These are phyloP conservation scores for Drosera spatulata DNA, from an alignment of 179 eudicot genomes.

Conservation along the genomic window DNA sequence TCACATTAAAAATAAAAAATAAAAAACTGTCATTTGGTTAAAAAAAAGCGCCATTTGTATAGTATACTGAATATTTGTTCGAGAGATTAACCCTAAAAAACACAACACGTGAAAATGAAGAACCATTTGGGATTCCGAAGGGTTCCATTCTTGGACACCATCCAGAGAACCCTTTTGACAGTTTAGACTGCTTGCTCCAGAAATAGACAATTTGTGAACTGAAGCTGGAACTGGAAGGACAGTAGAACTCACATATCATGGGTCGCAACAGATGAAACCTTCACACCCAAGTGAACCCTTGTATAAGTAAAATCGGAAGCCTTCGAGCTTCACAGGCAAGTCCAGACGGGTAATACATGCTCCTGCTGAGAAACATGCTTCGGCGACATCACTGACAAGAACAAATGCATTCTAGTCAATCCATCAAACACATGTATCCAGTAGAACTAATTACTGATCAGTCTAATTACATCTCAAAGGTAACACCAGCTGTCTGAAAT, in stretches of 20 bases:
- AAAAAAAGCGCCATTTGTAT: too few relatives aligned
- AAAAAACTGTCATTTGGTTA: too few relatives aligned
- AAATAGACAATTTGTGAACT: too few relatives aligned
- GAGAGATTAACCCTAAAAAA: too few relatives aligned
- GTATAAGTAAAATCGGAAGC: conserved; percentile 26
- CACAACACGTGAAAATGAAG: too few relatives aligned
- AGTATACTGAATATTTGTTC: too few relatives aligned
- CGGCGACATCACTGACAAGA: conserved; percentile 63
- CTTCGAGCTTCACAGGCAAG: conserved; percentile 47
- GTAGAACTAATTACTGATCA: not conserved
- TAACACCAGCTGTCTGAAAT: not conserved
- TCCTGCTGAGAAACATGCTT: conserved; percentile 62
- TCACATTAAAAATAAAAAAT: not conserved
- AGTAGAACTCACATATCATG: conserved; percentile 50
- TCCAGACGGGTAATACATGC: conserved; percentile 78
- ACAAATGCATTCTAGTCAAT: conserved; percentile 8
- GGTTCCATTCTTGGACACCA: too few relatives aligned
- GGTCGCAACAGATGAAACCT: conserved; percentile 59
- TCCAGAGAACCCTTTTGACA: too few relatives aligned
- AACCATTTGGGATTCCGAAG: too few relatives aligned
- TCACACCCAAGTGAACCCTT: conserved; percentile 52
- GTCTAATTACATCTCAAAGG: not conserved
- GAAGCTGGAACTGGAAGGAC: conserved; percentile 1
- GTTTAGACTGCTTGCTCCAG: too few relatives aligned
- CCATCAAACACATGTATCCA: not conserved